phyloP scores from a whole-genome alignment of 140 eudicot species.

The Bidens hawaiensis region DNA sequence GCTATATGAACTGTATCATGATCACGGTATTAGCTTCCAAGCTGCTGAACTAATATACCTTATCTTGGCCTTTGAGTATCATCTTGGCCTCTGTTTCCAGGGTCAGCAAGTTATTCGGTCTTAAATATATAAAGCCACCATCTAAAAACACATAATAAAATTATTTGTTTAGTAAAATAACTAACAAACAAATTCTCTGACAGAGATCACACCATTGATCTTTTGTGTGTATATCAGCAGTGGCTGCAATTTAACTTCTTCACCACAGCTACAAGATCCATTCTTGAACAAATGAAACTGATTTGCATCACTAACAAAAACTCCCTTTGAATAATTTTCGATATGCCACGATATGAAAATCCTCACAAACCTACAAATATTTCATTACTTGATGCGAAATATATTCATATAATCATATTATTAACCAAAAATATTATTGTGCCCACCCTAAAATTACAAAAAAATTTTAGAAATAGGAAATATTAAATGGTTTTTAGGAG shows the following conservation, averaged over 20 bases:
- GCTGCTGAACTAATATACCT: too few species aligned
- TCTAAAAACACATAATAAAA: conserved; percentile 3
- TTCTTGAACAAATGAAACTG: conserved; percentile 65
- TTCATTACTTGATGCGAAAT: conserved; percentile 68
- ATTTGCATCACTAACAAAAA: conserved; percentile 66
- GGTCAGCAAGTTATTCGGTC: neutral
- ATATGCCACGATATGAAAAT: conserved; percentile 53
- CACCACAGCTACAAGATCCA: conserved; percentile 72
- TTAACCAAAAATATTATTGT: too few species aligned
- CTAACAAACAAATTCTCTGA: neutral
- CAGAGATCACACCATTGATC: neutral
- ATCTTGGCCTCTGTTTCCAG: neutral
- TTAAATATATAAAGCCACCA: neutral
- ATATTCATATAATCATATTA: too few species aligned
- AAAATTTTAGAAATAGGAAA: too few species aligned
- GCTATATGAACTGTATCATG: neutral
- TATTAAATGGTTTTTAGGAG: too few species aligned
- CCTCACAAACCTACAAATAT: conserved; percentile 68
- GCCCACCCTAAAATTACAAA: too few species aligned
- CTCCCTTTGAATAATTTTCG: conserved; percentile 54
- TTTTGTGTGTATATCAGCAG: neutral
- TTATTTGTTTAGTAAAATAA: neutral
- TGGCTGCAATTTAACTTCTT: conserved; percentile 6
- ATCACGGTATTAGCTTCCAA: neutral
- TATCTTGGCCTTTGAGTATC: neutral